A percentile compares a stretch with the other conserved stretches of the same genome.
phyloP scores from a whole-genome alignment of 495 filamentous ascomycete genomes.

The Aspergillus homomorphus region DNA sequence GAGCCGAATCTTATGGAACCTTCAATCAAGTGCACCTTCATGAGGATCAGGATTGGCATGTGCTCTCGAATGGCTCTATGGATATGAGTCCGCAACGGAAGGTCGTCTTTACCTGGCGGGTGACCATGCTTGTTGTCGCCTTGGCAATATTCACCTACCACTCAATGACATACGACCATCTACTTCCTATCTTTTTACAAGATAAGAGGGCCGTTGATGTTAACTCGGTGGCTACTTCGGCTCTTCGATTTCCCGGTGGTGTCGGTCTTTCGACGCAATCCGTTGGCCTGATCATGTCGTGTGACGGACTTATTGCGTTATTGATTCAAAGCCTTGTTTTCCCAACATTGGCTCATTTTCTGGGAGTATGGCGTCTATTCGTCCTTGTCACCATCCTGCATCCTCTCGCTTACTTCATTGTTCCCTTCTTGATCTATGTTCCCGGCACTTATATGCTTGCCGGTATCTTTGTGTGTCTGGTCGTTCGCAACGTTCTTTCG shows the following conservation, averaged over 20 bases:
- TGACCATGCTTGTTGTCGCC: slow-evolving; percentile 66
- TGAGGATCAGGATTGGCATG: slow-evolving; percentile 47
- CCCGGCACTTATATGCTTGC: slow-evolving; percentile 55
- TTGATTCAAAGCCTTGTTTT: slow-evolving; percentile 76
- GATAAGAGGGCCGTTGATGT: slow-evolving; percentile 49
- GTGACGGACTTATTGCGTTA: slow-evolving; percentile 76
- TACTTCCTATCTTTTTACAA: slow-evolving; percentile 81
- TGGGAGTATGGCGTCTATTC: slow-evolving; percentile 75
- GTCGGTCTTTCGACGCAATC: slow-evolving; percentile 69
- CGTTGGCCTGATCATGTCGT: slow-evolving; percentile 74
- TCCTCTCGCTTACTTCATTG: slow-evolving; percentile 71
- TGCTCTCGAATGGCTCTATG: slow-evolving; percentile 46
- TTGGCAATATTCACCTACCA: slow-evolving; percentile 84
- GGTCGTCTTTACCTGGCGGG: slow-evolving; percentile 60
- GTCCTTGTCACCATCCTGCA: slow-evolving; percentile 70
- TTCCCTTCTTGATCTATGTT: slow-evolving; percentile 65
- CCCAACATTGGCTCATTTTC: slow-evolving; percentile 61
- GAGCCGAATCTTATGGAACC: slow-evolving; percentile 74
- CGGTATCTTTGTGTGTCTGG: slow-evolving; percentile 70
- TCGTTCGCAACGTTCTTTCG: slow-evolving; percentile 69
- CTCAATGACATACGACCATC: slow-evolving; percentile 82
- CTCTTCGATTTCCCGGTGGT: slow-evolving; percentile 66
- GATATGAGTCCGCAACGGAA: slow-evolving; percentile 29
- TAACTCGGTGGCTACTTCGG: slow-evolving; percentile 25
- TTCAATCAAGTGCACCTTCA: slow-evolving; percentile 59